Evolutionary conservation across 1,139 yeast genomes (phyloP), one percentile per base, ranked within the genome.

Genomic region (Candida sp.): DNA sequence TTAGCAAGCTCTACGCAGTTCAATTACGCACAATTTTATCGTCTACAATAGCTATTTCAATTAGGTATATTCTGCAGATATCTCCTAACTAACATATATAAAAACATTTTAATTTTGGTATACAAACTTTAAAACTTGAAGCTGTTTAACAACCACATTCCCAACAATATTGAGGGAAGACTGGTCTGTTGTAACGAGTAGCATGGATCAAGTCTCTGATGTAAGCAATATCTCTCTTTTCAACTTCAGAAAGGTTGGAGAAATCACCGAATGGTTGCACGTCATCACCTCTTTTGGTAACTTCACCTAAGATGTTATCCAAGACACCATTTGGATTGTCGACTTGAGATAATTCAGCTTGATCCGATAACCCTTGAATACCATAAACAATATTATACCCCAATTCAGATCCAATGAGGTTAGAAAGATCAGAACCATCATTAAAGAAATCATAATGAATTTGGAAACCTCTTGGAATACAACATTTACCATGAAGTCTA

Each of bases 381-480:
- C 29, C 29, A 11, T 25, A 25, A 25, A 25, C 29, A 25, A 25
- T 11, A 25, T 25, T 11, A 11, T 25, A 25, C 7, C 29, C 29
- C 3, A 25, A 25, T 25, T 25, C 29, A 11, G 29, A 25, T 8
- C 29, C 29, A 25, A 25, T 25, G 29, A 11, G 2, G 3, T 25
- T 25, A 25, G 11, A 25, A 25, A 25, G 29, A 11, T 87, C 81
- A 1, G 81, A 81, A 8, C 90, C 89, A 54, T 84, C 90, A 9
- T 87, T 88, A 45, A 90, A 68, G 23, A 70, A 74, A 52, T 84
- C 89, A 45, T 83, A 76, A 0, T 89, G 90, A 5, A 47, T 43
- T 39, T 39, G 29, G 33, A 47, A 45, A 21, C 39, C 42, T 11
- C 40, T 34, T 36, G 49, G 49, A 39, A 47, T 40, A 45, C 49